These are phyloP conservation scores for Jacaranda copaia DNA, from an alignment of 257 asterid genomes.

Conservation along the genomic window DNA sequence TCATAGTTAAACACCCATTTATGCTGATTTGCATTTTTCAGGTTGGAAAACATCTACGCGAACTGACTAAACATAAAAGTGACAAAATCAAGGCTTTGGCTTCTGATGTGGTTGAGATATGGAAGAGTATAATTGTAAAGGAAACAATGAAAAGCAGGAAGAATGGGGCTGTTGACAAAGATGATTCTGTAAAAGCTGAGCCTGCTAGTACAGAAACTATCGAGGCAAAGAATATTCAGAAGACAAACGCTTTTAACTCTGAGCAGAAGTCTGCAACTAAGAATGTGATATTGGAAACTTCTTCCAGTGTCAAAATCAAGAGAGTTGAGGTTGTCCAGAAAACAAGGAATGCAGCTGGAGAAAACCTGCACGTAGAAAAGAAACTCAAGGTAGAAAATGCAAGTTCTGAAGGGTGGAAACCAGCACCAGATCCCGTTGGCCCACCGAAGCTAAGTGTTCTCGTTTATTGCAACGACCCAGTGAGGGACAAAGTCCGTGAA, in stretches of 20 bases:
- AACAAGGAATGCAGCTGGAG: slow-evolving; percentile 38
- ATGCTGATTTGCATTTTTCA: slow-evolving; percentile 25
- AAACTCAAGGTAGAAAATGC: slow-evolving; percentile 37
- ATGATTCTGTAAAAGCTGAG: slow-evolving; percentile 39
- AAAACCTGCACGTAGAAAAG: slow-evolving; percentile 40
- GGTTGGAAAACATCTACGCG: slow-evolving; percentile 69
- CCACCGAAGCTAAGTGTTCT: slow-evolving; percentile 41
- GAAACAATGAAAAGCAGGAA: slow-evolving; percentile 54
- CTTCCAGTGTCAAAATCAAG: slow-evolving; percentile 34
- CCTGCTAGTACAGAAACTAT: slow-evolving; percentile 34
- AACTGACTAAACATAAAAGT: slow-evolving; percentile 66
- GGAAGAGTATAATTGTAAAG: slow-evolving; percentile 61
- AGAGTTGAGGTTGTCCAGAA: slow-evolving; percentile 37
- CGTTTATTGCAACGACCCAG: slow-evolving; percentile 49
- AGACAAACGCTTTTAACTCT: neutral
- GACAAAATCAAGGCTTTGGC: slow-evolving; percentile 60
- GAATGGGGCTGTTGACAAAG: slow-evolving; percentile 39
- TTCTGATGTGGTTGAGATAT: slow-evolving; percentile 59
- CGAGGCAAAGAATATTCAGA: slow-evolving; percentile 43
- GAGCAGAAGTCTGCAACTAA: neutral
- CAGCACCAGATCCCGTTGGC: slow-evolving; percentile 16
- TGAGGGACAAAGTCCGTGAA: slow-evolving; percentile 54
- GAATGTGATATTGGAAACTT: slow-evolving; percentile 26
- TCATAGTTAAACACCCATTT: neutral
- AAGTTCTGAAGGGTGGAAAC: slow-evolving; percentile 33